Conservation (phyloP, 352 stramenopile genomes). For the Phytopythium sindhum region DNA sequence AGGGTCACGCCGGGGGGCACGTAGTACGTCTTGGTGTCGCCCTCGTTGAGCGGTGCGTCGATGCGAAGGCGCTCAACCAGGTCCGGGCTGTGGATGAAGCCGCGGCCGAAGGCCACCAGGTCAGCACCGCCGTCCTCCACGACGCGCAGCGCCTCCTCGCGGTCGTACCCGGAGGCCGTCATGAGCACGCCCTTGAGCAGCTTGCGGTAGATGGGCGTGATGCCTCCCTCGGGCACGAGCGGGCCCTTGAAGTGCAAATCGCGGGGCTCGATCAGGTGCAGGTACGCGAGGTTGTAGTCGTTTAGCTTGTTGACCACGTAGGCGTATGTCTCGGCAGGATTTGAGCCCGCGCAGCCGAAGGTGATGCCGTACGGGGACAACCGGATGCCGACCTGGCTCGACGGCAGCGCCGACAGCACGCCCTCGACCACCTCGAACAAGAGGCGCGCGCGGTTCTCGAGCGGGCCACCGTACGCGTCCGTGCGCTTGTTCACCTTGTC, state of each 20-base stretch:
- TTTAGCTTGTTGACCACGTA: conserved; percentile 38
- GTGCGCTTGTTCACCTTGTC: conserved; percentile 23
- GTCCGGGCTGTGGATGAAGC: conserved; percentile 69
- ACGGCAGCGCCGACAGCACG: conserved; percentile 26
- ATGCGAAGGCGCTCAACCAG: conserved; percentile 41
- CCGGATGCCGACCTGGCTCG: conserved; percentile 31
- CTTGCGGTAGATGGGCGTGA: conserved; percentile 41
- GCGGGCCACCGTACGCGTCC: conserved; percentile 47
- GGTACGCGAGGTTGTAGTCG: conserved; percentile 39
- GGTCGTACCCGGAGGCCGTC: conserved; percentile 38
- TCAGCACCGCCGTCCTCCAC: conserved; percentile 38
- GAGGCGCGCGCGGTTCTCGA: conserved; percentile 76
- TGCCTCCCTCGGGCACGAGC: conserved; percentile 30
- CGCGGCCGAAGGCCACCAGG: conserved; percentile 47
- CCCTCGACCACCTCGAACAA: conserved; percentile 64
- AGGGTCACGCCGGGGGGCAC: conserved; percentile 17
- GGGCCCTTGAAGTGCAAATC: conserved; percentile 21
- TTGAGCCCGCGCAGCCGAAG: conserved; percentile 38
- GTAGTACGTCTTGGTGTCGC: conserved; percentile 29
- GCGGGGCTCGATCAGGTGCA: conserved; percentile 51
- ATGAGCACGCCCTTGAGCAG: conserved; percentile 53
- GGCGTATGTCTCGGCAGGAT: conserved; percentile 34
- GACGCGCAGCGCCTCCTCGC: conserved; percentile 24
- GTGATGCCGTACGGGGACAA: conserved; percentile 29
- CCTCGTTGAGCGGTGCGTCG: conserved; percentile 26